Evolutionary conservation across 164 flowering plant genomes (phyloP), one percentile per base, ranked within the genome.

Genomic region (Piper longum): DNA sequence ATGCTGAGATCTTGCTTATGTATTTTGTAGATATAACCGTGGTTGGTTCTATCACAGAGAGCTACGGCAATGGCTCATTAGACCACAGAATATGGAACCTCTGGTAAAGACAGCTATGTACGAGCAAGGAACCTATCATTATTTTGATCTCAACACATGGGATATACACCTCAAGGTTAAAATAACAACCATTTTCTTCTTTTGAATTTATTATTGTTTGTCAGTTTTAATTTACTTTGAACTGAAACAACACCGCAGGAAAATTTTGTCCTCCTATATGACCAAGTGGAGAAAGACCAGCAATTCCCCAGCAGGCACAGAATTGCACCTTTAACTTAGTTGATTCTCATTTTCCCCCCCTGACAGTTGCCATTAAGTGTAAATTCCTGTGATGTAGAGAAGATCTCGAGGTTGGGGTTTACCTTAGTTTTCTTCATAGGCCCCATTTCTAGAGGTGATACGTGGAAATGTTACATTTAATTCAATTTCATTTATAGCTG

Each of bases 21-120:
- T 26, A 16, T 17, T 64, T 61, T 69, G 71, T 72, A 79, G 82
- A 68, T 57, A 61, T 41, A 42, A 9, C 3, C 71, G 77, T 64
- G 83, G 83, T 39, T 80, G 83, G 82, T 62, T 69, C 71, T 77
- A 75, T 66, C 78, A 77, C 69, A 76, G 58, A 62, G 79, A 73
- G 44, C 72, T 63, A 41, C 72, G 65, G 18, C 44, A 70, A 62
- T 80, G 83, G 83, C 57, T 77, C 26, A 60, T 45, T 3, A 72
- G 70, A 69, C 72, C 61, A 13, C 36, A 64, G 12, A 72, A 70
- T 56, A 57, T 64, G 62, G 77, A 77, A 63, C 79, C 76, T 41
- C 71, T 73, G 57, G 75, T 64, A 17, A 73, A 70, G 71, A 74
- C 81, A 54, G 59, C 59, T 65, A 62, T 74, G 16, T 72, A 73